phyloP scores from a whole-genome alignment of 1,284 basidiomycete species.

The Cystobasidiaceae sp. region DNA sequence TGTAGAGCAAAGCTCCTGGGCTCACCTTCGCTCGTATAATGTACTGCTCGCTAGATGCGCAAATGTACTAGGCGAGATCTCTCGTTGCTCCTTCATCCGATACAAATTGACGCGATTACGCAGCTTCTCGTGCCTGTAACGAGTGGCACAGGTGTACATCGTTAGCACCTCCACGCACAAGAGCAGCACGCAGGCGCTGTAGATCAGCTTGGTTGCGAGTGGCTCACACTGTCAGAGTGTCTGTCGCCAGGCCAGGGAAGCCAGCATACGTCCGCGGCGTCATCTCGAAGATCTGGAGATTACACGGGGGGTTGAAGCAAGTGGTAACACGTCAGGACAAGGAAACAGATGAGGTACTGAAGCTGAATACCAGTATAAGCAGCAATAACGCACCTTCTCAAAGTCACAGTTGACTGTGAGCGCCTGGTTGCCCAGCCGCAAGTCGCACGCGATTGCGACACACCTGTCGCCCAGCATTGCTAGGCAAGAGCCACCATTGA shows the following conservation, averaged over 20 bases:
- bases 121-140: slow-evolving; percentile 70
- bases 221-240: slow-evolving; percentile 81
- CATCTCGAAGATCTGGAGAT: slow-evolving; percentile 76
- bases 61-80: slow-evolving; percentile 94
- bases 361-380: not conserved
- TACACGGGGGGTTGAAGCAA: not conserved
- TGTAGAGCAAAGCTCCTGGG: not conserved
- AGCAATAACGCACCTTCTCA: slow-evolving; percentile 64
- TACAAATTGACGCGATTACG: slow-evolving; percentile 98
- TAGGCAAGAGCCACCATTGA: slow-evolving; percentile 93
- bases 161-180: slow-evolving; percentile 26
- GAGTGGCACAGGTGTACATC: slow-evolving; percentile 31
- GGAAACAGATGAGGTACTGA: not conserved
- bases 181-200: not conserved
- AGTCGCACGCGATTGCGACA: slow-evolving; percentile 95
- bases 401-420: slow-evolving; percentile 86
- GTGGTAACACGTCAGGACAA: not conserved
- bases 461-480: slow-evolving; percentile 99
- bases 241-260: slow-evolving; percentile 86
- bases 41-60: slow-evolving; percentile 93
- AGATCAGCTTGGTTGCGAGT: not conserved
- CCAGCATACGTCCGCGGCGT: slow-evolving; percentile 91
- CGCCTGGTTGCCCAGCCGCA: slow-evolving; percentile 85
- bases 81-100: slow-evolving; percentile 97
- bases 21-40: slow-evolving; percentile 82